Evolutionary conservation across 176 grass and related monocot species (phyloP), one percentile per base, ranked within the genome.

Genomic region (Oryza coarctata): DNA sequence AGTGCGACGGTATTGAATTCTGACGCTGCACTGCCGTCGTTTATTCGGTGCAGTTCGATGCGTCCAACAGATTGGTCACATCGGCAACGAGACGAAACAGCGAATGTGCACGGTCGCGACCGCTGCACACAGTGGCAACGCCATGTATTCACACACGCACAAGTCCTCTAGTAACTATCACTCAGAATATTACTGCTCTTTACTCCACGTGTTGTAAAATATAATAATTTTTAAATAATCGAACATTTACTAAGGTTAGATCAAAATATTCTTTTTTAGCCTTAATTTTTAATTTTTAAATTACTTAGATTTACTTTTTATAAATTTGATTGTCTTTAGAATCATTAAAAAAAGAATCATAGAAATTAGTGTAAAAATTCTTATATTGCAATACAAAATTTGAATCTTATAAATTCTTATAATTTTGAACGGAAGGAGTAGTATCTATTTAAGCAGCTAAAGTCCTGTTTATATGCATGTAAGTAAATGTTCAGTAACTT

Each of bases 1-100:
- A 82, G 52, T 44, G 80, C 80, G 52, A 82, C n/a, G 32, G 47
- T 43, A 43, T 45, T 45, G 43, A 45, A 29, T 45, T 30, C 7
- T 9, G 28, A 60, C 30, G 34, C 49, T 28, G 17, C 20, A 17
- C 12, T 8, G 70, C 30, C 7, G 3, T 12, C 27, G 70, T 63
- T 73, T 45, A 29, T 63, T 82, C 27, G 50, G 67, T 17, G 67
- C 26, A 58, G 36, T 32, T 32, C 18, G 29, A 74, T 65, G 70
- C 40, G 70, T 83, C 80, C 70, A 64, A 49, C 28, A 1, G 14
- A 47, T 34, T 6, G 20, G 57, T 73, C 80, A 63, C 70, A 63
- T 47, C 57, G 36, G 22, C 80, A 45, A 47, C 52, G 7, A 25
- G 41, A 26, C 58, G 15, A 22, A 32, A 44, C 18, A 31, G 39